Conservation (phyloP, 2,329 filamentous ascomycete genomes). For the Cladophialophora immunda region DNA sequence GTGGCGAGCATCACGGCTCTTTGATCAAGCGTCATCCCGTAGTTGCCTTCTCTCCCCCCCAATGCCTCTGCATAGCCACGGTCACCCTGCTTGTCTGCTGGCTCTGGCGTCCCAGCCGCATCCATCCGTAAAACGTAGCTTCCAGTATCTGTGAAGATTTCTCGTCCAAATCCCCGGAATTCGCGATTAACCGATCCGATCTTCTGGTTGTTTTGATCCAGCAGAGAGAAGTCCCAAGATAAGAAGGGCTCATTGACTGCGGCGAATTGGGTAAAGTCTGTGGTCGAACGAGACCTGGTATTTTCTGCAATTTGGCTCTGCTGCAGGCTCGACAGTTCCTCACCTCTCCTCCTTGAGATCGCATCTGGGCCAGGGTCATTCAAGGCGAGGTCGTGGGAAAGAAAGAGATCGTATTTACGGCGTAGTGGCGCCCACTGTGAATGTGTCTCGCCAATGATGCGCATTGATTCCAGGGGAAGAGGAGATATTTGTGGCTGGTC, state of each 20-base stretch:
- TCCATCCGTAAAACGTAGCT: constrained; percentile 73
- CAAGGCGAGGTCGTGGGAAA: constrained; percentile 59
- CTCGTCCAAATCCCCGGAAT: constrained; percentile 68
- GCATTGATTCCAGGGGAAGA: constrained; percentile 65
- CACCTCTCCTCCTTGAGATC: constrained; percentile 40
- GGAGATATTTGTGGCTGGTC: constrained; percentile 62
- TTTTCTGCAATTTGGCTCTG: constrained; percentile 50
- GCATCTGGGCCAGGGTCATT: constrained; percentile 38
- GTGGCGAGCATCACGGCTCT: constrained; percentile 72
- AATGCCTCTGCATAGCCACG: constrained; percentile 32
- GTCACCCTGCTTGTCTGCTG: constrained; percentile 47
- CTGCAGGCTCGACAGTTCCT: constrained; percentile 59
- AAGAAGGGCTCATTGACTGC: constrained; percentile 69
- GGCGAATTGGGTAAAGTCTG: constrained; percentile 67
- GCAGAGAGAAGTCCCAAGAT: constrained; percentile 71
- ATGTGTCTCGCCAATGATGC: constrained; percentile 69
- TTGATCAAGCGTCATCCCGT: constrained; percentile 71
- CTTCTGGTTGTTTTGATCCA: constrained; percentile 57
- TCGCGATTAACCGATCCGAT: constrained; percentile 71
- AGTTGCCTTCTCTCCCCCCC: constrained; percentile 35
- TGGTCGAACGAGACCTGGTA: constrained; percentile 18
- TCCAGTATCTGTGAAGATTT: constrained; percentile 72
- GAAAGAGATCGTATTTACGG: constrained; percentile 71
- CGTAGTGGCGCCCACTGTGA: constrained; percentile 70
- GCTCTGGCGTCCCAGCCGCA: constrained; percentile 57